A percentile compares a stretch with the other conserved stretches of the same genome.
Conservation (phyloP, 306 rosid species). For the Cucurbita pepo region DNA sequence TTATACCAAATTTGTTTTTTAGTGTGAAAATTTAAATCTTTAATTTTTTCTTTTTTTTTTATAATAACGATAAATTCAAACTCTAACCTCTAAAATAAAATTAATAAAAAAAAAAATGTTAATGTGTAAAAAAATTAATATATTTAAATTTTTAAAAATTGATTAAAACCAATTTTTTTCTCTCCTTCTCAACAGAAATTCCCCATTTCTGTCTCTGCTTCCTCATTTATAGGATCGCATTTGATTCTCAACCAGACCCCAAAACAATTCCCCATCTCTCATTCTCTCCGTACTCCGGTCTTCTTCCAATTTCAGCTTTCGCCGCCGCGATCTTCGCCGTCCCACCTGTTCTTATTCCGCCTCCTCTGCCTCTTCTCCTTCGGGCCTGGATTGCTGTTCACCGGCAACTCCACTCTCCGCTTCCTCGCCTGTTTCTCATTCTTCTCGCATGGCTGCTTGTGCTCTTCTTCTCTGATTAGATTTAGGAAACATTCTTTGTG, state of each 20-base stretch:
- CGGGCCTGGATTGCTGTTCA: background rate
- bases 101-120: background rate
- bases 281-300: background rate
- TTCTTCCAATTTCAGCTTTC: background rate
- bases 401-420: background rate
- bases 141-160: no score
- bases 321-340: background rate
- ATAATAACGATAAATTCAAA: no score
- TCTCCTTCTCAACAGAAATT: background rate
- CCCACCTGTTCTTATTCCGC: background rate
- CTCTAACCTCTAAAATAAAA: no score
- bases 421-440: background rate
- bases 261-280: background rate
- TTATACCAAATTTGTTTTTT: no score
- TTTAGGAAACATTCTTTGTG: background rate
- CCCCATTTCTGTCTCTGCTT: background rate
- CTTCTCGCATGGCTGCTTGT: background rate
- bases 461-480: background rate
- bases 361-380: background rate
- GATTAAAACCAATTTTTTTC: background rate
- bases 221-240: background rate
- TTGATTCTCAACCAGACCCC: background rate
- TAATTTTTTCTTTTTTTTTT: no score
- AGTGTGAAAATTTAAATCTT: no score
- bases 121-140: no score